Base-by-base conservation (phyloP, 129 eudicot species). In the Saposhnikovia divaricata region DNA sequence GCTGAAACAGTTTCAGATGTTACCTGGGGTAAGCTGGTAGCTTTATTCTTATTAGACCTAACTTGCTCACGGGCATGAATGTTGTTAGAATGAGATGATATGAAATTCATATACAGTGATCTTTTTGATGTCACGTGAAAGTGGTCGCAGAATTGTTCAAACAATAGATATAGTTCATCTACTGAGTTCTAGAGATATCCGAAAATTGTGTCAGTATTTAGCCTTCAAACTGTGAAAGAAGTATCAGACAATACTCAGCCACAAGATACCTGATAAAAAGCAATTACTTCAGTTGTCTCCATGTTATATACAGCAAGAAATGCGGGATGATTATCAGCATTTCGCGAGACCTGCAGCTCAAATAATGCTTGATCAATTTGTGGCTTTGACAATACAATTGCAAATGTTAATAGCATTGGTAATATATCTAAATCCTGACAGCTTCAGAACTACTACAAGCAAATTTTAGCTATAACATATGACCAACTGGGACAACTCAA, bases 241-340 rank as follows among this genome's bases (percentile, higher is more conserved):
- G 18, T 61, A 39, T 45, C 47, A 42, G 48, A 45, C 5, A 66
- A 12, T 65, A 65, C 27, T 11, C 42, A 34, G 27, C 78, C 23
- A 45, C 42, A 75, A 18, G 19, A 38, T 75, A 92, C 99, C 99
- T 92, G 97, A 87, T 90, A 92, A 88, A 96, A 96, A 77, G 99
- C 89, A 77, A 92, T 71, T 81, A 96, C 83, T 84, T 96, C 98
- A 27, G 99, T 90, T 43, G 91, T 88, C 90, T 92, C 99, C 99
- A 96, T 96, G 88, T 96, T 88, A 86, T 96, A 96, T 85, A 96
- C 96, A 85, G 98, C 99, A 91, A 92, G 93, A 78, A 96, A 92
- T 44, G 99, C 95, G 85, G 99, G 93, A 83, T 96, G 98, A 82
- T 81, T 91, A 78, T 96, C 99, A 75, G 98, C 85, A 85, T 85